A percentile compares a stretch with the other conserved stretches of the same genome.
Conservation (phyloP, 805 yeast species). For the Torulaspora gathmanii region DNA sequence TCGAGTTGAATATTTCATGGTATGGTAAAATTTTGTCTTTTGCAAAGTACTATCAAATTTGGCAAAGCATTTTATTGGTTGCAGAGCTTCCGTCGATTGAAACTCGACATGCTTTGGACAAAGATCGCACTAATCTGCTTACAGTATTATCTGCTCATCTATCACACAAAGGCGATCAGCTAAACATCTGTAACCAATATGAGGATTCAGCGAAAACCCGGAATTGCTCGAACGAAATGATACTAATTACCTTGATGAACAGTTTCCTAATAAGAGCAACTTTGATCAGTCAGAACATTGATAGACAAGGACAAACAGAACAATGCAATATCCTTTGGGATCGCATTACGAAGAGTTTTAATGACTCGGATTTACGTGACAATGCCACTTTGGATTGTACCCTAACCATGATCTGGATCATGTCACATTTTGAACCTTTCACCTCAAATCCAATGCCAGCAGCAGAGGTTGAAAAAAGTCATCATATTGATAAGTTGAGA, state of each 20-base stretch:
- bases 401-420: constrained; percentile 27
- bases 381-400: constrained; percentile 32
- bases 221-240: constrained; percentile 15
- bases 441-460: constrained; percentile 28
- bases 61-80: constrained; percentile 21
- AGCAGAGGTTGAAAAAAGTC: constrained; percentile 22
- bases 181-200: constrained; percentile 1
- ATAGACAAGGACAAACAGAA: constrained; percentile 12
- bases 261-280: constrained; percentile 21
- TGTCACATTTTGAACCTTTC: constrained; percentile 33
- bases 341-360: constrained; percentile 14
- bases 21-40: constrained; percentile 18
- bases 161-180: background rate
- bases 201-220: background rate
- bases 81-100: constrained; percentile 9
- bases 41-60: constrained; percentile 22
- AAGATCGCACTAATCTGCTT: constrained; percentile 1
- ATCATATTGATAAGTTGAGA: constrained; percentile 19
- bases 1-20: constrained; percentile 15
- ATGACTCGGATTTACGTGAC: constrained; percentile 15
- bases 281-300: constrained; percentile 10
- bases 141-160: constrained; percentile 6
- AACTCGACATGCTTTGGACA: background rate
- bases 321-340: constrained; percentile 20
- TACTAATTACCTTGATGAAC: constrained; percentile 24